Base-by-base conservation (phyloP, 1,284 basidiomycete species). In the Leccinum pachyderme region DNA sequence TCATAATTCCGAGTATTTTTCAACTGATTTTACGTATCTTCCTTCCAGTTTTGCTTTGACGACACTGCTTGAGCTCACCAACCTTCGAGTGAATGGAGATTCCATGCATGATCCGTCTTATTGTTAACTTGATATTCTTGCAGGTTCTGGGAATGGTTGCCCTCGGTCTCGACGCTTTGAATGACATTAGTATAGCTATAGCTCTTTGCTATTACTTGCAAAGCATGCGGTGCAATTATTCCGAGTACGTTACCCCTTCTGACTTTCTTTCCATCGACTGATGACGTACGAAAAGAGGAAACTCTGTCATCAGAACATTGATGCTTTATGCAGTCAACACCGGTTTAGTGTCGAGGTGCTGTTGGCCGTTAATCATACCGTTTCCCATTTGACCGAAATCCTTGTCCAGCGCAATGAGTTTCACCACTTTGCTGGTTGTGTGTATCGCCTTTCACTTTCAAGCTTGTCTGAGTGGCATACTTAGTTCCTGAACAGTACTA, bases 401-500 rank as follows among this genome's bases (percentile, higher is more conserved):
- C 43, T 39, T 41, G 32, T 52, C 55, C 63, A 87, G 85, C 57
- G 77, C 81, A 18, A 72, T 81, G 66, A 87, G 86, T 66, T 61
- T 83, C 31, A 71, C 79, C 9, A 83, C 81, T 0, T 58, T 89
- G 52, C 66, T 86, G 41, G 63, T 84, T 55, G 85, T 88, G 80
- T 63, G 52, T 44, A 27, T 37, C 44, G 5, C 7, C n/a, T 44
- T 22, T 45, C 45, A 22, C 41, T 7, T 45, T 22, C 13, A 31
- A 33, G 24, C 12, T 15, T 18, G 31, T 44, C n/a, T 25, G 31
- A 2, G 4, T 24, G 5, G 13, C 39, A 49, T 24, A 45, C 29
- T 9, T 29, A 13, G 33, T 32, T 18, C 5, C 6, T 7, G 22
- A 4, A 49, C 57, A 87, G 85, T 87, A 81, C 63, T 80, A 86